Conservation (phyloP, 306 rosid genomes). For the Hylodesmum podocarpum region DNA sequence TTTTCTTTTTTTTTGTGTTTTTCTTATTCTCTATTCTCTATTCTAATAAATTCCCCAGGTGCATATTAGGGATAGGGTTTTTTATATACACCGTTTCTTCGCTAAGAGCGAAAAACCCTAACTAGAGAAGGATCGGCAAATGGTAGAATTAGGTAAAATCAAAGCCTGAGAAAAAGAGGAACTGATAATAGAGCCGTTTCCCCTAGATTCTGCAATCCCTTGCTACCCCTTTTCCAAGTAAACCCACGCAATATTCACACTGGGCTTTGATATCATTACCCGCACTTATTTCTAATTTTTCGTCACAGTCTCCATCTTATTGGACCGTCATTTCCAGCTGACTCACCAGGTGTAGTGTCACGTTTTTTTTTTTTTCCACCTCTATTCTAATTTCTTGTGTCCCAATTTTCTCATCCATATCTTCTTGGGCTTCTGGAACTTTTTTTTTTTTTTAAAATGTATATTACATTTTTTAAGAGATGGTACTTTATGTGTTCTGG, state of each 20-base stretch:
- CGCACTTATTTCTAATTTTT: background rate
- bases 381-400: background rate
- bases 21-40: background rate
- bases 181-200: background rate
- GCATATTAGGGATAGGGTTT: background rate
- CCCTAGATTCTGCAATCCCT: conserved; percentile 1
- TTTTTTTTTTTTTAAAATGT: background rate
- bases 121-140: background rate
- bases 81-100: background rate
- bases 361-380: background rate
- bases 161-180: background rate
- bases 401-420: conserved; percentile 3
- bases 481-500: background rate
- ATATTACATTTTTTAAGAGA: background rate
- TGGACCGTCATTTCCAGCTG: conserved; percentile 15
- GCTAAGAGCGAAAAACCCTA: conserved; percentile 9
- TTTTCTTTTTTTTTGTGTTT: background rate
- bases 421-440: background rate
- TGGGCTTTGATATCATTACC: conserved; percentile 4
- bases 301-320: conserved; percentile 29
- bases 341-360: background rate
- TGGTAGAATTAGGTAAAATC: background rate
- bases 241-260: background rate
- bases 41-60: background rate
- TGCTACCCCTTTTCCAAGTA: conserved; percentile 24